A percentile compares a stretch with the other conserved stretches of the same genome.
phyloP scores from a whole-genome alignment of 192 early-diverging fungal species.

The Dissophora ornata region DNA sequence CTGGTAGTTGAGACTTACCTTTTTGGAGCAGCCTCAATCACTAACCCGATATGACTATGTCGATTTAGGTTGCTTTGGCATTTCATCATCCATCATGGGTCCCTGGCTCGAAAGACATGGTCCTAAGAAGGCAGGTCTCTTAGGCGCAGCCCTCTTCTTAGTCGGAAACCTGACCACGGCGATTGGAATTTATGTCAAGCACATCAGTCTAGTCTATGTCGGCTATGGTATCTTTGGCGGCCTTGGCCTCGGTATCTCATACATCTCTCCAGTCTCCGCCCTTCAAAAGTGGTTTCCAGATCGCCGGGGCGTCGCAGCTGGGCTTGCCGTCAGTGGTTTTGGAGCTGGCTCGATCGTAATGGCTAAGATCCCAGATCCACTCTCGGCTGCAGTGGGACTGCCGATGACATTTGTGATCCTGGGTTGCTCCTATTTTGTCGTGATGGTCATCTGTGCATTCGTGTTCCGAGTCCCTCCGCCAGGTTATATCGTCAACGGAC shows the following conservation, averaged over 20 bases:
- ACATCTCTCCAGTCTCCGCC: constrained; percentile 70
- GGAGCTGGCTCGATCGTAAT: constrained; percentile 79
- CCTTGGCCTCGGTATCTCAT: constrained; percentile 69
- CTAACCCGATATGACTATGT: neutral
- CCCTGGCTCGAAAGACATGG: constrained; percentile 72
- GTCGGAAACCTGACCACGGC: constrained; percentile 68
- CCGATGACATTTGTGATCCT: constrained; percentile 74
- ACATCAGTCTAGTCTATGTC: constrained; percentile 70
- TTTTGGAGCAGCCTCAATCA: no score
- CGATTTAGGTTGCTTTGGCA: constrained; percentile 61
- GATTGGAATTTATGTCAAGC: constrained; percentile 61
- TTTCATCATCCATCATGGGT: constrained; percentile 65
- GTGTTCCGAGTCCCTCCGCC: constrained; percentile 72
- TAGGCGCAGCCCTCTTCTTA: constrained; percentile 63
- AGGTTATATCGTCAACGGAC: constrained; percentile 73
- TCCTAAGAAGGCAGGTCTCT: constrained; percentile 59
- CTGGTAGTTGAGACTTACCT: no score
- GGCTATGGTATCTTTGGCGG: constrained; percentile 74
- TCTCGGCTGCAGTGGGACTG: constrained; percentile 66
- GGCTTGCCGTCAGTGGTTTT: constrained; percentile 80
- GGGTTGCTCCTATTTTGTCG: constrained; percentile 68
- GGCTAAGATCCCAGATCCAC: constrained; percentile 70
- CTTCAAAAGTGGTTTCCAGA: constrained; percentile 75
- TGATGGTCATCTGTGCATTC: constrained; percentile 66
- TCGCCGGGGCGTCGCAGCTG: constrained; percentile 66